A percentile compares a stretch with the other conserved stretches of the same genome.
Evolutionary conservation across 2,329 filamentous ascomycete genomes (phyloP).

Genomic region (Fonsecaea erecta): DNA sequence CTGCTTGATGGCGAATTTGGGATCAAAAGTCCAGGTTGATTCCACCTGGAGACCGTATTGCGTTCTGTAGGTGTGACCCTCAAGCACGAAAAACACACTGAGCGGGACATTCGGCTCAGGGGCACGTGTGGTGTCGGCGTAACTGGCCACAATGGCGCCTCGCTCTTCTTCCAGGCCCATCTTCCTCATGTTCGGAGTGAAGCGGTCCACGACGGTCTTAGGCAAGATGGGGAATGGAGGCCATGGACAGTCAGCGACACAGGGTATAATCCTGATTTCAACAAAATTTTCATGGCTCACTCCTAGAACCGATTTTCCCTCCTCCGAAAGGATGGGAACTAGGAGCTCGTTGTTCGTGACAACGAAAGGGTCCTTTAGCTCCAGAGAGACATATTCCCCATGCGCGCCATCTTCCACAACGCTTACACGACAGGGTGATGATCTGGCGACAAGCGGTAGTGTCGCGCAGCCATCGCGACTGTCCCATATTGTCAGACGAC

Average conservation of each 20-base stretch:
- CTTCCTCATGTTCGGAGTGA: constrained; percentile 28
- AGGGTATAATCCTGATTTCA: constrained; percentile 38
- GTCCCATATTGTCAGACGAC: constrained; percentile 37
- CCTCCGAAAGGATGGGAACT: constrained; percentile 21
- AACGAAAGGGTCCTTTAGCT: constrained; percentile 35
- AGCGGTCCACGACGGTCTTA: constrained; percentile 36
- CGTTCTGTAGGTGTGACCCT: constrained; percentile 33
- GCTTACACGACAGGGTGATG: constrained; percentile 25
- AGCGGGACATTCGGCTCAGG: constrained; percentile 33
- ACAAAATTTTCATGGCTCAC: constrained; percentile 38
- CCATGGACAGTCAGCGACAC: constrained; percentile 27
- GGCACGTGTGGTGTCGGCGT: constrained; percentile 33
- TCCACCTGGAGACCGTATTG: constrained; percentile 38
- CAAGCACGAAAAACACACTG: constrained; percentile 35
- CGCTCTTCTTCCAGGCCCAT: constrained; percentile 29
- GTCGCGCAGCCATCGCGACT: constrained; percentile 29
- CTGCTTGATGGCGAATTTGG: neutral
- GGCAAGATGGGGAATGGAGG: constrained; percentile 37
- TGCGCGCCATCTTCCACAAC: constrained; percentile 21
- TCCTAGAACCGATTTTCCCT: constrained; percentile 18
- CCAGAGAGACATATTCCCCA: constrained; percentile 32
- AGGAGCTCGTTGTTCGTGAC: constrained; percentile 31
- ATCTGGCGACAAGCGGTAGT: constrained; percentile 21
- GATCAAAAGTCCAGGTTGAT: constrained; percentile 5
- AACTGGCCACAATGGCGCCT: constrained; percentile 35